These are phyloP conservation scores for Pestalotiopsis sp. DNA, from an alignment of 2,329 filamentous ascomycete genomes.

Conservation along the genomic window DNA sequence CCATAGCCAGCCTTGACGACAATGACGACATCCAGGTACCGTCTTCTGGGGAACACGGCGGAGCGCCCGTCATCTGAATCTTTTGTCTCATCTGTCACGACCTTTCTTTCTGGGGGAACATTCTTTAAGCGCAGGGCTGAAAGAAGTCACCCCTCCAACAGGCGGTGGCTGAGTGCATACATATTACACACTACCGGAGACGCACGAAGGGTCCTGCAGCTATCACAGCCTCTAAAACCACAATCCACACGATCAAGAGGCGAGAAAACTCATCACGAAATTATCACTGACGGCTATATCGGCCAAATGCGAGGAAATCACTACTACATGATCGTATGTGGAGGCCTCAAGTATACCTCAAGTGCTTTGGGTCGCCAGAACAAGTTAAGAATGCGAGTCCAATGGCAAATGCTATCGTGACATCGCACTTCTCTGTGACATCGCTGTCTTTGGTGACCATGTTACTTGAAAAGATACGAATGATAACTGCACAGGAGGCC, in stretches of 20 bases:
- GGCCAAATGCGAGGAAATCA: background rate
- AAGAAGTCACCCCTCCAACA: background rate
- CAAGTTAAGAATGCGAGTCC: background rate
- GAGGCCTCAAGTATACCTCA: background rate
- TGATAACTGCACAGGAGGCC: no score
- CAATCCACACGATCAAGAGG: background rate
- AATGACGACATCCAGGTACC: slow-evolving; percentile 14
- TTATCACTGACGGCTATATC: background rate
- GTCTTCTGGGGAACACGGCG: background rate
- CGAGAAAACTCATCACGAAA: background rate
- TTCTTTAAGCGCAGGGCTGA: background rate
- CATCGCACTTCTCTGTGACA: background rate
- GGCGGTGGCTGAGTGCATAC: slow-evolving; percentile 1
- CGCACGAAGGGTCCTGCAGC: background rate
- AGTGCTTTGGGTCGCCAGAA: background rate
- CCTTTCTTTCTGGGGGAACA: background rate
- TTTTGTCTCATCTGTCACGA: background rate
- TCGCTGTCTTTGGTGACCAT: background rate
- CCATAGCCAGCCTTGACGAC: background rate
- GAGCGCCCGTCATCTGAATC: background rate
- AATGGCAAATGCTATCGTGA: background rate
- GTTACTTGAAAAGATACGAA: no score
- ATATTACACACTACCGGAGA: background rate
- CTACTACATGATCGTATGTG: background rate
- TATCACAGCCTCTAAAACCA: background rate